These are phyloP conservation scores for Xylariaceae sp. DNA, from an alignment of 2,329 filamentous ascomycete species.

Conservation along the genomic window DNA sequence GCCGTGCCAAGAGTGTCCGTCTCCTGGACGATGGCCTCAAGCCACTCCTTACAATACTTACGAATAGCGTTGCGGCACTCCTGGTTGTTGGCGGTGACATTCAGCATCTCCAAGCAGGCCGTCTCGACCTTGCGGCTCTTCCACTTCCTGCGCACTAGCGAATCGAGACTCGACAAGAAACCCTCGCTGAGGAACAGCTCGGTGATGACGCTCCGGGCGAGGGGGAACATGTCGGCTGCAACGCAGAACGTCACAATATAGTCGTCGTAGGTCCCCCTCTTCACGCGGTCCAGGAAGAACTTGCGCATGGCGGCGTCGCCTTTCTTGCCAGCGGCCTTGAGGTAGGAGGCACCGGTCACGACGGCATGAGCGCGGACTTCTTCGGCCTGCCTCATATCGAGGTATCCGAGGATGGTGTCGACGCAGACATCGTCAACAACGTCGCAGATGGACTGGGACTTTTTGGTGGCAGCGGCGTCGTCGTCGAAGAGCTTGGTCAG, in stretches of 20 bases:
- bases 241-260: constrained; percentile 89
- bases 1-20: constrained; percentile 45
- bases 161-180: constrained; percentile 71
- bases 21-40: constrained; percentile 75
- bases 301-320: constrained; percentile 64
- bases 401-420: constrained; percentile 77
- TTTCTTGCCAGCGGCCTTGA: constrained; percentile 68
- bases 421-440: constrained; percentile 70
- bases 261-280: constrained; percentile 76
- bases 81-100: constrained; percentile 81
- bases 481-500: constrained; percentile 56
- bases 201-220: constrained; percentile 69
- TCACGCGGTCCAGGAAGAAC: constrained; percentile 68
- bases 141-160: constrained; percentile 71
- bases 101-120: constrained; percentile 81
- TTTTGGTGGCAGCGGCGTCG: constrained; percentile 42
- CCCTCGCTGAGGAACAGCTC: constrained; percentile 82
- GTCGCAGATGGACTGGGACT: constrained; percentile 47
- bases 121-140: constrained; percentile 83
- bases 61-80: constrained; percentile 76
- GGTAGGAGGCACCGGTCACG: constrained; percentile 73
- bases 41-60: constrained; percentile 80
- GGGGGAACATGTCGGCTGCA: constrained; percentile 80
- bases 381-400: constrained; percentile 75
- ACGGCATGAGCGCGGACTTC: constrained; percentile 75